Conservation (phyloP, 345 rosid species). For the Arabidopsis arenosa region DNA sequence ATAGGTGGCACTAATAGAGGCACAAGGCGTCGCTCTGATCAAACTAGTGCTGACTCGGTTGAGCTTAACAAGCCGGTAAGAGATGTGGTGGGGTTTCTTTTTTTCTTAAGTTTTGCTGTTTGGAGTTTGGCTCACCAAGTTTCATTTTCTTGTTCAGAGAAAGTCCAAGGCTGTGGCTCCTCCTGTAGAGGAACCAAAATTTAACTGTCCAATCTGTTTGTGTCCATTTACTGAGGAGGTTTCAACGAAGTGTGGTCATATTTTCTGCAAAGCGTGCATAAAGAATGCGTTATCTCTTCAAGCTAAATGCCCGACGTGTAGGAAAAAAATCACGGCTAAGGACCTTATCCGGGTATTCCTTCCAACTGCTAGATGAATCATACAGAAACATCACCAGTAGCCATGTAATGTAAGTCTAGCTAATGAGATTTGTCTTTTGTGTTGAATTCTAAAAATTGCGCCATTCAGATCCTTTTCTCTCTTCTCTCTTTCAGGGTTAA, state of each 20-base stretch:
- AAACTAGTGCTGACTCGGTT: slow-evolving; percentile 25
- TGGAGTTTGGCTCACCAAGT: slow-evolving; percentile 18
- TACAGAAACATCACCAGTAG: slow-evolving; percentile 32
- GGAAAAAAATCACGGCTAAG: slow-evolving; percentile 67
- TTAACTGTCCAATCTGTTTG: slow-evolving; percentile 93
- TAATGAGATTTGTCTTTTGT: not conserved
- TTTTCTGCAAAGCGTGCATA: slow-evolving; percentile 84
- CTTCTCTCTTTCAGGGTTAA: slow-evolving; percentile 11
- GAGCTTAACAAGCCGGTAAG: slow-evolving; percentile 33
- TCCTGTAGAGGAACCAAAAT: slow-evolving; percentile 70
- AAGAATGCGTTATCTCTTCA: slow-evolving; percentile 60
- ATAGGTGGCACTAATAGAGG: slow-evolving; percentile 20
- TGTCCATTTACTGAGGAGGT: slow-evolving; percentile 71
- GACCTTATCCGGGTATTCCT: slow-evolving; percentile 89
- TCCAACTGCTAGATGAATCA: slow-evolving; percentile 63
- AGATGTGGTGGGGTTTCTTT: not conserved
- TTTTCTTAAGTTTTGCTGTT: not conserved
- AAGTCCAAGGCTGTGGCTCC: slow-evolving; percentile 49
- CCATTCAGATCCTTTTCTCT: not conserved
- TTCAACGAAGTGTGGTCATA: slow-evolving; percentile 96
- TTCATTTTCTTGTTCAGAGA: slow-evolving; percentile 18
- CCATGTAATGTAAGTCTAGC: slow-evolving; percentile 43
- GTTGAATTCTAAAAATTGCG: slow-evolving; percentile 1
- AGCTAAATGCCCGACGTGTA: slow-evolving; percentile 86
- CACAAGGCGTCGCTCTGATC: slow-evolving; percentile 28